Base-by-base conservation (phyloP, 2,329 filamentous ascomycete species). In the Aspergillus fijiensis region DNA sequence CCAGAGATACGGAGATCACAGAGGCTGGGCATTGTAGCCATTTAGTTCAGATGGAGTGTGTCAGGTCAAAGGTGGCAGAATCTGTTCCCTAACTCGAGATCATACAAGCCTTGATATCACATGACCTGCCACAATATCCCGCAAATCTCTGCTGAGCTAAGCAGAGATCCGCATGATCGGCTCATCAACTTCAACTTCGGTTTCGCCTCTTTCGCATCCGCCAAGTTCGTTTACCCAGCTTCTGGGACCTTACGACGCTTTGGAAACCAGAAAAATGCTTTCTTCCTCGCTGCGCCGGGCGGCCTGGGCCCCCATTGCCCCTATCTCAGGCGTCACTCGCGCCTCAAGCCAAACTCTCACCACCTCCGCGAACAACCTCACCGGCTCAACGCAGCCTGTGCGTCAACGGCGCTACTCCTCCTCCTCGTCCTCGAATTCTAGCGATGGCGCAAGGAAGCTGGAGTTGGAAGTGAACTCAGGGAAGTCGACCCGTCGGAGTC, bases 371-470 rank as follows among this genome's bases (percentile, higher is more conserved):
- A 69, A 67, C 63, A 67, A 69, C 55, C 63, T 75, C 65, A 63
- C 73, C 65, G 65, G 67, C 62, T 65, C 69, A 59, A 72, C 72
- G 60, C 72, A 72, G 51, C 69, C 70, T 67, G 64, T 73, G 59
- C 78, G 79, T 65, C 79, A 80, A 66, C 76, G 78, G 62, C 76
- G 79, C 59, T 79, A 80, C 70, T 81, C 79, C 49, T 81, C 39
- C 4, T 45, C 79, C 57, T 74, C 72, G 31, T 81, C 79, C 39
- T 81, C 79, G n/a, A 81, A 81, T 64, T 79, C 79, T 3, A 81
- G 78, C 61, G 78, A 81, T 72, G 78, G 79, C 52, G 76, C 78
- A 16, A 71, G 73, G 49, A 71, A 70, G 21, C 67, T 79, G 60
- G 76, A 79, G 9, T 77, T 77, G 64, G 69, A 70, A 35, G 76